phyloP scores from a whole-genome alignment of 2,329 filamentous ascomycete genomes.

The Cordyceps sp. region DNA sequence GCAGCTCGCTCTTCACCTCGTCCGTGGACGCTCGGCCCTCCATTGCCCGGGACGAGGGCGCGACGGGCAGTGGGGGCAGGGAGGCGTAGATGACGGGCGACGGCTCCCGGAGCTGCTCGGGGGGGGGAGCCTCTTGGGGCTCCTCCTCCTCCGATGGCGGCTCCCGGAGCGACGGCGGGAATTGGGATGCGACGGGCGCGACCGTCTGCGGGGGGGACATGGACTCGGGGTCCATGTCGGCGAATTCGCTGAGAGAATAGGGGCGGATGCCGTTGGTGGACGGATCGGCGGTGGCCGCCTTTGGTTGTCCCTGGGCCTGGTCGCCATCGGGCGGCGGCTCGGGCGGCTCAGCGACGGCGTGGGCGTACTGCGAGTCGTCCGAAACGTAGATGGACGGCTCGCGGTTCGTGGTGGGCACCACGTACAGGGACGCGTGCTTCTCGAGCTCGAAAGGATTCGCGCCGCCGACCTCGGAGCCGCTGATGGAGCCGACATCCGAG shows the following conservation, averaged over 20 bases:
- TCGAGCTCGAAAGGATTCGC: conserved; percentile 47
- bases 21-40: conserved; percentile 33
- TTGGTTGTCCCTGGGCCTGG: conserved; percentile 3
- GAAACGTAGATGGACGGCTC: conserved; percentile 46
- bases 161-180: conserved; percentile 5
- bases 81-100: conserved; percentile 5
- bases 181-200: conserved; percentile 5
- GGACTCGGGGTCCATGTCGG: conserved; percentile 21
- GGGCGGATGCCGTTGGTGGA: conserved; percentile 9
- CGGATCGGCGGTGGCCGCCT: conserved; percentile 4
- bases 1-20: conserved; percentile 33
- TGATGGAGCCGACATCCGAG: conserved; percentile 38
- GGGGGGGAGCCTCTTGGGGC: conserved; percentile 2
- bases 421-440: conserved; percentile 41
- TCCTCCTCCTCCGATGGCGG: conserved; percentile 7
- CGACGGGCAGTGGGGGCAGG: conserved; percentile 22
- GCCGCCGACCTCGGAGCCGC: conserved; percentile 37
- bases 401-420: conserved; percentile 21
- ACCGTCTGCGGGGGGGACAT: conserved; percentile 15
- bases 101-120: conserved; percentile 6
- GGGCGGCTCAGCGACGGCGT: conserved; percentile 14
- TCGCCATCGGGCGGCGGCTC: conserved; percentile 4
- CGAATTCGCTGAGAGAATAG: conserved; percentile 23
- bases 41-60: conserved; percentile 34
- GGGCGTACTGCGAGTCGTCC: conserved; percentile 36